phyloP scores from a whole-genome alignment of 805 yeast species.

The Dipodascopsis uninucleata region DNA sequence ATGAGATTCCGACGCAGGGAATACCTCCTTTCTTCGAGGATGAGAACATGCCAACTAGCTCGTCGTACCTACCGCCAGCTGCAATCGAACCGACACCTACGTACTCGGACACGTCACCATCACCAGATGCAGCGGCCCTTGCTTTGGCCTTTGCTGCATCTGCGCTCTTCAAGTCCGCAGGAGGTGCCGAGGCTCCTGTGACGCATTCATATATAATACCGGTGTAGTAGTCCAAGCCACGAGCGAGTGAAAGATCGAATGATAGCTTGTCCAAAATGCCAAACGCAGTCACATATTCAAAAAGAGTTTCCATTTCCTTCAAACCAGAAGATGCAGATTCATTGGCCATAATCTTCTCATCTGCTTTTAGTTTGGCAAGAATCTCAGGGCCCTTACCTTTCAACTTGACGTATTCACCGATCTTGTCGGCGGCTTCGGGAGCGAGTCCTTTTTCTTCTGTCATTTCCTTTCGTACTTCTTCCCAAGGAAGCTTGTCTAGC shows the following conservation, averaged over 20 bases:
- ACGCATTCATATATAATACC: conserved; percentile 97
- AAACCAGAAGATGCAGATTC: conserved; percentile 77
- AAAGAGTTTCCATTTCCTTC: conserved; percentile 69
- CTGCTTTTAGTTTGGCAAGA: conserved; percentile 51
- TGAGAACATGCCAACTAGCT: conserved; percentile 93
- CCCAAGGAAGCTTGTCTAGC: conserved; percentile 95
- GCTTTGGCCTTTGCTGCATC: conserved; percentile 39
- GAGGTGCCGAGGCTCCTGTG: conserved; percentile 90
- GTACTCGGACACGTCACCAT: conserved; percentile 83
- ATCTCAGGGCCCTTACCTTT: conserved; percentile 57
- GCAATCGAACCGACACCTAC: conserved; percentile 99
- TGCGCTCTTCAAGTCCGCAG: conserved; percentile 32
- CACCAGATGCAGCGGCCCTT: conserved; percentile 37
- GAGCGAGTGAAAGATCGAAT: conserved; percentile 90
- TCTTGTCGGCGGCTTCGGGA: conserved; percentile 86
- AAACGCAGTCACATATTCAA: conserved; percentile 78
- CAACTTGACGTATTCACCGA: conserved; percentile 85
- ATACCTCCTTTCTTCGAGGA: conserved; percentile 71
- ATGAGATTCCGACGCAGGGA: conserved; percentile 96
- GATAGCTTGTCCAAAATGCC: conserved; percentile 60
- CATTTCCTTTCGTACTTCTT: conserved; percentile 87
- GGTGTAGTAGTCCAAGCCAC: conserved; percentile 97
- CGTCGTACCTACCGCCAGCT: conserved; percentile 98
- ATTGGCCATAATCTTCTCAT: conserved; percentile 57
- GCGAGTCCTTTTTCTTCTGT: conserved; percentile 84